These are phyloP conservation scores for Dunaliella primolecta DNA, from an alignment of 139 green algal species.

Conservation along the genomic window DNA sequence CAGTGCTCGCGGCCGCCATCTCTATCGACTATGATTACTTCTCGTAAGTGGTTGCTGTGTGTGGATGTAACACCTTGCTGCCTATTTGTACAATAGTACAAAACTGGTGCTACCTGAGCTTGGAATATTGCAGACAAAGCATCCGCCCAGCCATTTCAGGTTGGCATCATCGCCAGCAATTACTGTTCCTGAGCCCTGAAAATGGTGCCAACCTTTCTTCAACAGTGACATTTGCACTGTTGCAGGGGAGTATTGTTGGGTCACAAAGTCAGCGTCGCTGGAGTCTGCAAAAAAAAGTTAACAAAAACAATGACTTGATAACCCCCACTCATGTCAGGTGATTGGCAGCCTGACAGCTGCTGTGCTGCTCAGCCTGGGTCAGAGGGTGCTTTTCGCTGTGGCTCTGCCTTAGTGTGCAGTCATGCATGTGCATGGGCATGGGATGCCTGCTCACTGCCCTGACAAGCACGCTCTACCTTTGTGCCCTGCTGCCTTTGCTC, in stretches of 20 bases:
- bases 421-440: background rate
- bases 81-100: background rate
- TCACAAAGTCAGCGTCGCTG: too few relatives aligned
- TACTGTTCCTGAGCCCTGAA: background rate
- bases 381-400: background rate
- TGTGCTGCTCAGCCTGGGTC: background rate
- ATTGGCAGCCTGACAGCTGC: background rate
- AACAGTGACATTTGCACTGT: too few relatives aligned
- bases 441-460: background rate
- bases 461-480: too few relatives aligned
- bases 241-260: too few relatives aligned
- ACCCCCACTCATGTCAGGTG: background rate
- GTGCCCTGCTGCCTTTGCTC: background rate
- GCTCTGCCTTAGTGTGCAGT: background rate
- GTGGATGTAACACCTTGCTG: background rate
- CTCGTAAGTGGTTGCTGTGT: background rate
- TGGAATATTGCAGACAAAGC: too few relatives aligned
- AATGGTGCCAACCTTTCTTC: background rate
- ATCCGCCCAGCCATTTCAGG: background rate
- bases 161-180: background rate
- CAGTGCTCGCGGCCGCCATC: slow-evolving; percentile 74
- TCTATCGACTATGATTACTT: slow-evolving; percentile 54
- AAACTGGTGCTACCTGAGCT: background rate
- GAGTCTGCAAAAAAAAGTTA: too few relatives aligned
- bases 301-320: too few relatives aligned